A percentile compares a stretch with the other conserved stretches of the same genome.
Conservation (phyloP, 2,329 filamentous ascomycete genomes). For the Magnaporthiopsis rhizophila region DNA sequence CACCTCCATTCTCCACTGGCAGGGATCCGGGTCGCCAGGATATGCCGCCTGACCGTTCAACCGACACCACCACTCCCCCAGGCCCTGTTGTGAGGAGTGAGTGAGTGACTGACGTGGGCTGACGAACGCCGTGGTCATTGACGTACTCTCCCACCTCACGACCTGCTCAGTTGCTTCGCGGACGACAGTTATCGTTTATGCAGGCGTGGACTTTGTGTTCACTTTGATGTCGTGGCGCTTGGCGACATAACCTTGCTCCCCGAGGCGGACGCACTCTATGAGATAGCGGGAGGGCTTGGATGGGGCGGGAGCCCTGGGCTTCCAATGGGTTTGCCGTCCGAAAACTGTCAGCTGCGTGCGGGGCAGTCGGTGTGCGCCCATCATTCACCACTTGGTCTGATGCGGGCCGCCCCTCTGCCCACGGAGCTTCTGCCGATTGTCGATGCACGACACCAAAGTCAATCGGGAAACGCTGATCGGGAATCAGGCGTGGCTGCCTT, state of each 20-base stretch:
- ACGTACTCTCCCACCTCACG: no score
- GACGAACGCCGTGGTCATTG: background rate
- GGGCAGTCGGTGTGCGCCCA: background rate
- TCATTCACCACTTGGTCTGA: background rate
- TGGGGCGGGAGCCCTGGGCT: background rate
- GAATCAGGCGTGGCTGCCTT: background rate
- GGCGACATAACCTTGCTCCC: background rate
- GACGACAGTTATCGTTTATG: no score
- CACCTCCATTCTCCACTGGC: background rate
- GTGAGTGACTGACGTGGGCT: background rate
- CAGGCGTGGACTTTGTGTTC: background rate
- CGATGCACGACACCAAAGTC: background rate
- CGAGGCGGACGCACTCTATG: background rate
- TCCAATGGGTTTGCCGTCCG: background rate
- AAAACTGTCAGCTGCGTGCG: background rate
- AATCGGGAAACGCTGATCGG: background rate
- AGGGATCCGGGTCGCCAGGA: background rate
- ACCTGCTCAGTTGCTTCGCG: no score
- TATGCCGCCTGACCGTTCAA: background rate
- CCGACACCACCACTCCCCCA: background rate
- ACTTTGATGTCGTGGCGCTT: background rate
- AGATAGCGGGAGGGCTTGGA: background rate
- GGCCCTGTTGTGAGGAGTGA: background rate
- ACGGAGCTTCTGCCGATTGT: background rate
- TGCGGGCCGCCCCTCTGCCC: background rate